Evolutionary conservation across 768 basidiomycete species (phyloP).

Genomic region (Russula vinacea): DNA sequence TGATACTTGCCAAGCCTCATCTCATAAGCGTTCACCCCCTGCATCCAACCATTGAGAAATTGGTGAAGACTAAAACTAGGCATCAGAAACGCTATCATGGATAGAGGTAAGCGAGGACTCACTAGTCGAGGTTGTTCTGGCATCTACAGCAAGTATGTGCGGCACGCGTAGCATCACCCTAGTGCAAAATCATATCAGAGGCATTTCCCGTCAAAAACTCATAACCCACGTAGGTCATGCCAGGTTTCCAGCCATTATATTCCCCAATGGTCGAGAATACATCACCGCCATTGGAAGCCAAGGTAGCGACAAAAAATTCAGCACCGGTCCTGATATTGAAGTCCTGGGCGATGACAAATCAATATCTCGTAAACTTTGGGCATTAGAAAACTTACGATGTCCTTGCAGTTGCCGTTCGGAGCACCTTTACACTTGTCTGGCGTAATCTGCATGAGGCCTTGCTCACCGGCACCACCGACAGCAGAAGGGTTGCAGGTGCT

Average conservation of each 20-base stretch:
- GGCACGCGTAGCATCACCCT: constrained; percentile 60
- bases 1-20: constrained; percentile 59
- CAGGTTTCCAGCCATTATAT: constrained; percentile 72
- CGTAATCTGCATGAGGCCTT: constrained; percentile 85
- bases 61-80: constrained; percentile 53
- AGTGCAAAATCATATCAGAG: neutral
- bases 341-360: constrained; percentile 41
- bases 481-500: constrained; percentile 63
- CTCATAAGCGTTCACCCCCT: constrained; percentile 53
- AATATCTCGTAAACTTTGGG: neutral
- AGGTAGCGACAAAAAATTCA: constrained; percentile 51
- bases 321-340: constrained; percentile 73
- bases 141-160: constrained; percentile 58
- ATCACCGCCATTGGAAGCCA: constrained; percentile 50
- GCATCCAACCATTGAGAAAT: constrained; percentile 69
- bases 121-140: constrained; percentile 90
- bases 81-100: neutral
- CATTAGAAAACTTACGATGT: constrained; percentile 36
- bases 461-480: constrained; percentile 75
- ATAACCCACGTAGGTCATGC: constrained; percentile 56
- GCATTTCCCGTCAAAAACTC: neutral
- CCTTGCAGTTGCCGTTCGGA: constrained; percentile 43
- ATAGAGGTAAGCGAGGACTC: constrained; percentile 34
- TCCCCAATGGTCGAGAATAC: constrained; percentile 56
- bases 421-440: constrained; percentile 69